Percentiles rank a stretch among this genome's conserved stretches.
Evolutionary conservation across 257 asterid genomes (phyloP).

Genomic region (Cinchona pubescens): DNA sequence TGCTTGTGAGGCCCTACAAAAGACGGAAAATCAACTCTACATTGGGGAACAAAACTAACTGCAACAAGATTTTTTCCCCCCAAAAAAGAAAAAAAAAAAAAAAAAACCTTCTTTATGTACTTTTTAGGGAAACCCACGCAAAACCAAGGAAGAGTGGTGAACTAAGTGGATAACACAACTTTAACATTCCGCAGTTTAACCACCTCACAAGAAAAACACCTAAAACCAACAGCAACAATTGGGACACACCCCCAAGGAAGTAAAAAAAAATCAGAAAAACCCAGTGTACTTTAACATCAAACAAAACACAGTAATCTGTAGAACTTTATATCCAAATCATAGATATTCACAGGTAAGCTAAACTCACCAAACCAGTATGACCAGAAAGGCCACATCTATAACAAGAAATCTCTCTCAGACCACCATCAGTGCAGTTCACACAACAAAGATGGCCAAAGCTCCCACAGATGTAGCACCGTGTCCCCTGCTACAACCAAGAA

Average conservation of each 20-base stretch:
- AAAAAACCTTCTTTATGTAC: neutral
- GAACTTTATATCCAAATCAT: neutral
- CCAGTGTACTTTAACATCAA: neutral
- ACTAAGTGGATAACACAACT: neutral
- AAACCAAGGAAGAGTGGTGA: neutral
- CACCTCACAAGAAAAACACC: neutral
- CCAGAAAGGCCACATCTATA: conserved; percentile 87
- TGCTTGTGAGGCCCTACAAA: neutral
- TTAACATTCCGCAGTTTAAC: neutral
- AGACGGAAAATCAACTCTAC: neutral
- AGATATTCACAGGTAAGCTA: neutral
- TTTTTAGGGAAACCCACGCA: neutral
- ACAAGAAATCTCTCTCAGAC: conserved; percentile 63
- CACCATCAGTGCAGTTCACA: conserved; percentile 42
- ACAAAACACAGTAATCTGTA: neutral
- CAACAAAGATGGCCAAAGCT: conserved; percentile 87
- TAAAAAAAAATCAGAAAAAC: neutral
- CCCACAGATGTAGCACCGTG: conserved; percentile 74
- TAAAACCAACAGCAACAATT: neutral
- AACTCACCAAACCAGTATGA: conserved; percentile 92
- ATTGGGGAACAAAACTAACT: neutral
- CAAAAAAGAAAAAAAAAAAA: no score
- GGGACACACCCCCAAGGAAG: neutral
- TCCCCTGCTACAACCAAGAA: conserved; percentile 46
- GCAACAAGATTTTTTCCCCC: neutral